A percentile compares a stretch with the other conserved stretches of the same genome.
Evolutionary conservation across 2,329 filamentous ascomycete genomes (phyloP).

Genomic region (Talaromyces sp.): DNA sequence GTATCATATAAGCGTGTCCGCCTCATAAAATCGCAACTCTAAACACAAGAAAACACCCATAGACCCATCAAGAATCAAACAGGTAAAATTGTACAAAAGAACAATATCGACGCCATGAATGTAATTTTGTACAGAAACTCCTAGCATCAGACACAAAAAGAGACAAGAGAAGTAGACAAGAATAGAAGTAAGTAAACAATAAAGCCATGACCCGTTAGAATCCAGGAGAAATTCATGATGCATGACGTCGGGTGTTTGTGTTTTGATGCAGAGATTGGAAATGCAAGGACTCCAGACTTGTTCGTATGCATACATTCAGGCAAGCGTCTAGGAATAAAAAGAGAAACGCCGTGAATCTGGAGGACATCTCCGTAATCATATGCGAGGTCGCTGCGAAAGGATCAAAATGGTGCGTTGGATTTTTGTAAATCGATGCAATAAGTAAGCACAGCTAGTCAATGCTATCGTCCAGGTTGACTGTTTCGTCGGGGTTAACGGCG

Average conservation of each 20-base stretch:
- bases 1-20: neutral
- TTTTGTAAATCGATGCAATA: no score
- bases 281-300: conserved; percentile 17
- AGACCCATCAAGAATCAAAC: no score
- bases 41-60: conserved; percentile 4
- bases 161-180: no score
- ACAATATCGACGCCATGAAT: no score
- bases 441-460: conserved; percentile 31
- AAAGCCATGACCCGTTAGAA: neutral
- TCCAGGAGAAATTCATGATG: conserved; percentile 10
- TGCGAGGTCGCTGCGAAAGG: conserved; percentile 21
- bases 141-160: no score
- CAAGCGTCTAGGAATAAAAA: conserved; percentile 15
- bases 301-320: conserved; percentile 17
- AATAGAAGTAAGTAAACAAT: no score
- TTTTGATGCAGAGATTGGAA: conserved; percentile 2
- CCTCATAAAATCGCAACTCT: neutral
- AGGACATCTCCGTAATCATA: conserved; percentile 13
- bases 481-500: conserved; percentile 27
- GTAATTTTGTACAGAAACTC: no score
- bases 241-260: neutral
- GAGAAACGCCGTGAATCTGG: conserved; percentile 14
- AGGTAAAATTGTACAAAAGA: no score
- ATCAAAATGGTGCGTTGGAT: conserved; percentile 12
- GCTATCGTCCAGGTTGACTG: conserved; percentile 34